Evolutionary conservation across 2,329 filamentous ascomycete genomes (phyloP), one percentile per base, ranked within the genome.

Genomic region (Pseudogymnoascus sp.): DNA sequence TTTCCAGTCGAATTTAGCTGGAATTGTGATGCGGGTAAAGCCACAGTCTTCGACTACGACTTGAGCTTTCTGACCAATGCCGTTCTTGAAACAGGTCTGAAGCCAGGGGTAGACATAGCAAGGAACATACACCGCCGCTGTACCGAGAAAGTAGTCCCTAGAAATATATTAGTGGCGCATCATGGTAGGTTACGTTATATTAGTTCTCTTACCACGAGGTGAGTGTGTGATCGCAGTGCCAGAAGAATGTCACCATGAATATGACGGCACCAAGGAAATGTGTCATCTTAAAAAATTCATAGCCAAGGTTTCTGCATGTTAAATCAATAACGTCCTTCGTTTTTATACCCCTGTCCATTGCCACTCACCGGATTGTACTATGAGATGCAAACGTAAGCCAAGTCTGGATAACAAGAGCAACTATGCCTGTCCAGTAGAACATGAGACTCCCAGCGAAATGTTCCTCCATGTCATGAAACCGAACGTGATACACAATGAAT

Each of bases 111-210:
- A 79, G 7, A 79, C 66, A 65, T 78, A 79, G 40, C 75, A 79
- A 2, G 79, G 67, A 0, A 79, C 68, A 70, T 84, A 86, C 6
- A 86, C 67, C 0, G 79, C 77, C 7, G 74, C 83, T 0, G 80
- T 78, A 1, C 80, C 83, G 65, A 87, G 80, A 69, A 87, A 86
- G 69, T 86, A 87, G 72, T 86, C 80, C 81, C 81, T 80, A 11
- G 61, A 29, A 13, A n/a, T n/a, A n/a, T n/a, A n/a, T n/a, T n/a
- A n/a, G n/a, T n/a, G n/a, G n/a, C n/a, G n/a, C n/a, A n/a, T n/a
- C n/a, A n/a, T 26, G 23, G 23, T 26, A 26, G 23, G 23, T 26
- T 26, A 4, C 23, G 23, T 3, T 26, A 26, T 4, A 26, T 26
- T 26, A 5, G 23, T 26, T 4, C 6, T 26, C 23, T 26, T 69